Evolutionary conservation across 2,329 filamentous ascomycete genomes (phyloP).

Genomic region (Penicillium sp.): DNA sequence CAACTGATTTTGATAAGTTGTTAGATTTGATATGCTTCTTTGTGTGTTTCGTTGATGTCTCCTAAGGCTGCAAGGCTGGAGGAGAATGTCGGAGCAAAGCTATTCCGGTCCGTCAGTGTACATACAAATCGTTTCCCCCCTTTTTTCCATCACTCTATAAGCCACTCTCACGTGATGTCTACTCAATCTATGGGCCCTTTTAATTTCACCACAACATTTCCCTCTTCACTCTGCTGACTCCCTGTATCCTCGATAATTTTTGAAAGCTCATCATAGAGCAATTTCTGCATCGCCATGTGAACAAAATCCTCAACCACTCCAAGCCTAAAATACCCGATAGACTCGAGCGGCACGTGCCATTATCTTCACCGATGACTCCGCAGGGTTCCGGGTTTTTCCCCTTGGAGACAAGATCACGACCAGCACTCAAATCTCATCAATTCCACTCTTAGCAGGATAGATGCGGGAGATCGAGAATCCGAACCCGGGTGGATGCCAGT

Average conservation of each 20-base stretch:
- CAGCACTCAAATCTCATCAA: neutral
- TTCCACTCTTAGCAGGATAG: constrained; percentile 2
- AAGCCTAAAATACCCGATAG: constrained; percentile 22
- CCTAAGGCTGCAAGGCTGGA: neutral
- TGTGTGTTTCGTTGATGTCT: neutral
- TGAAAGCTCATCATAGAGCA: neutral
- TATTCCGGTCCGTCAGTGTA: too few species aligned
- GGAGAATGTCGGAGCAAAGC: too few species aligned
- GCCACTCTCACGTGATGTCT: neutral
- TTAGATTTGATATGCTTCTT: neutral
- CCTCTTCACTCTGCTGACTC: neutral
- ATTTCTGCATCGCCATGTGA: constrained; percentile 20
- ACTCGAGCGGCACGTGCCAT: constrained; percentile 21
- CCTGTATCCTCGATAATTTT: neutral
- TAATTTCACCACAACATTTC: neutral
- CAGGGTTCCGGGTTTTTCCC: constrained; percentile 29
- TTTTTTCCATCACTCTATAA: too few species aligned
- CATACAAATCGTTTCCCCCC: too few species aligned
- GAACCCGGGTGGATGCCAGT: constrained; percentile 20
- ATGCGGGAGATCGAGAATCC: constrained; percentile 20
- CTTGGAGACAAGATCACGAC: constrained; percentile 18
- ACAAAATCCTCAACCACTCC: neutral
- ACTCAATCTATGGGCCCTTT: neutral
- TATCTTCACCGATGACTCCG: constrained; percentile 27
- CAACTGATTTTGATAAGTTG: neutral